Conservation (phyloP, 108 stramenopile species). For the Nannochloropsis salina region DNA sequence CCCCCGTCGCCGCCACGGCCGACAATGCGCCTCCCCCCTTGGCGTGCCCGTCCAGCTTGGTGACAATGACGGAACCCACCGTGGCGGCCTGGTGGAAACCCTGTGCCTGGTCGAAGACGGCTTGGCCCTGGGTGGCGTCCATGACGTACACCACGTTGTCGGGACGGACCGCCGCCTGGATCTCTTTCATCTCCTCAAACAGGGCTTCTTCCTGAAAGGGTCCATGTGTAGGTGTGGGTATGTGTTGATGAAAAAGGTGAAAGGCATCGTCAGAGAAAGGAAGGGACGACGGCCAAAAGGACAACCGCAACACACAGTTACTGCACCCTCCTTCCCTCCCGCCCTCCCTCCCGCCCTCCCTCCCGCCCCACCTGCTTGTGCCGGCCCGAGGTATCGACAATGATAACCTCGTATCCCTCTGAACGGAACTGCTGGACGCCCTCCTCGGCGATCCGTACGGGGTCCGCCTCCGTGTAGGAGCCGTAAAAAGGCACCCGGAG, state of each 20-base stretch:
- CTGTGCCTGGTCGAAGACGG: conserved; percentile 85
- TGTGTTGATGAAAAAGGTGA: background rate
- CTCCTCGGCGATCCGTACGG: conserved; percentile 87
- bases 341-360: background rate
- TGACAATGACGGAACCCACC: conserved; percentile 89
- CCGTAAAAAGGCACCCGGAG: conserved; percentile 89
- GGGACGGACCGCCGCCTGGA: conserved; percentile 74
- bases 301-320: no score
- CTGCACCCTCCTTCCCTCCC: no score
- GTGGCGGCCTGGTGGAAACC: conserved; percentile 82
- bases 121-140: conserved; percentile 97
- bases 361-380: conserved; percentile 55
- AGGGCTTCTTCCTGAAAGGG: conserved; percentile 77
- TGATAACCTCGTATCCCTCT: conserved; percentile 90
- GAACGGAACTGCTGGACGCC: conserved; percentile 81
- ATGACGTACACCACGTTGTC: conserved; percentile 91
- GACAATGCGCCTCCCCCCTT: conserved; percentile 96
- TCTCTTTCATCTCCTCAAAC: conserved; percentile 97
- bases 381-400: conserved; percentile 93
- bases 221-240: background rate
- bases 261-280: no score
- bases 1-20: conserved; percentile 87
- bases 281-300: no score
- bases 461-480: conserved; percentile 88
- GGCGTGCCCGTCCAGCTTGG: conserved; percentile 97